Conservation (phyloP, 306 rosid genomes). For the Macrotyloma uniflorum region DNA sequence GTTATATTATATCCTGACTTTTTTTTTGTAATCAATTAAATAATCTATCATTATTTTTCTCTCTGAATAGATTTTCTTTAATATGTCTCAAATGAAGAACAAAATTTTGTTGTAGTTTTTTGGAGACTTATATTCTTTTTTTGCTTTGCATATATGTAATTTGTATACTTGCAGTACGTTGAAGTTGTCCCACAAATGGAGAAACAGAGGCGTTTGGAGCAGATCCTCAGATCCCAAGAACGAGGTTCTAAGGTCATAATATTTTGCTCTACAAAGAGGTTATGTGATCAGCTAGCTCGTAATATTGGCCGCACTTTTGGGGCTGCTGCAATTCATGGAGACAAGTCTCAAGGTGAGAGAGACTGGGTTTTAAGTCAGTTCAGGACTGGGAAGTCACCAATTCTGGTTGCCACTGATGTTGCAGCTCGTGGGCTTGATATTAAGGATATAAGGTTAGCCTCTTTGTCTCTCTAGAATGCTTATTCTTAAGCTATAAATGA, state of each 20-base stretch:
- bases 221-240: slow-evolving; percentile 92
- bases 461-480: neutral
- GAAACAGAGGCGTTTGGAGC: slow-evolving; percentile 96
- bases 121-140: slow-evolving; percentile 12
- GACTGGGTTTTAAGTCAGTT: slow-evolving; percentile 95
- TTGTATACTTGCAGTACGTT: slow-evolving; percentile 67
- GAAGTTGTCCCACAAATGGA: slow-evolving; percentile 98
- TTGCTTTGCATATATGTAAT: neutral
- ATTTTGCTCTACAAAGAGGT: slow-evolving; percentile 94
- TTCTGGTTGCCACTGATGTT: slow-evolving; percentile 97
- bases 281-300: slow-evolving; percentile 95
- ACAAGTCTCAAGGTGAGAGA: slow-evolving; percentile 96
- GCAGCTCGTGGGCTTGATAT: slow-evolving; percentile 99
- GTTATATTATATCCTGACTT: neutral
- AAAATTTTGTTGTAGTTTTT: slow-evolving; percentile 1
- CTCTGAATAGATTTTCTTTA: neutral
- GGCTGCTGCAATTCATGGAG: slow-evolving; percentile 98
- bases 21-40: neutral
- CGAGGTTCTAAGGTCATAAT: slow-evolving; percentile 89
- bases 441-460: slow-evolving; percentile 91
- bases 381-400: slow-evolving; percentile 87
- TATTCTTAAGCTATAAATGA: neutral
- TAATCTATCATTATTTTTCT: neutral
- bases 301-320: slow-evolving; percentile 89
- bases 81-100: neutral